Conservation (phyloP, 352 stramenopile species). For the Phytophthora macrochlamydospora region DNA sequence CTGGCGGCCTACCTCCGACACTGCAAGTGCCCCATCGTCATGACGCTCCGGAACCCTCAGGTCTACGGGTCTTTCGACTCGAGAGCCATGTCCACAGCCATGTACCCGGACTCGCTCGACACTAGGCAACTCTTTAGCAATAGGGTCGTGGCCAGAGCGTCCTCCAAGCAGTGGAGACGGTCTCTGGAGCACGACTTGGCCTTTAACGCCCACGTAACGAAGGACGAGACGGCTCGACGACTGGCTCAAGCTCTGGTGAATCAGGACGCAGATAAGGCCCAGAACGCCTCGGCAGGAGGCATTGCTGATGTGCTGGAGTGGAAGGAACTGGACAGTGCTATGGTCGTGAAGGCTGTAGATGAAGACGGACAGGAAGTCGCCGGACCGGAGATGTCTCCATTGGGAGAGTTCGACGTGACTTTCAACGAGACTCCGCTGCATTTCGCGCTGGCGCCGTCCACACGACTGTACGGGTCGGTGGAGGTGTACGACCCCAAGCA, state of each 20-base stretch:
- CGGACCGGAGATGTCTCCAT: conserved; percentile 31
- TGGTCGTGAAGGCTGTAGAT: conserved; percentile 21
- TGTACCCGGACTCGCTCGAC: conserved; percentile 74
- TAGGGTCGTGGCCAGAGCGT: conserved; percentile 53
- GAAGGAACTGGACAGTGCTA: conserved; percentile 22
- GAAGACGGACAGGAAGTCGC: conserved; percentile 15
- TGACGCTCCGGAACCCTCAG: conserved; percentile 67
- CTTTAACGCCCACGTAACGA: conserved; percentile 37
- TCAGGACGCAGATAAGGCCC: conserved; percentile 15
- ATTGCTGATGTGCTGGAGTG: conserved; percentile 21
- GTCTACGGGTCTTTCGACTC: conserved; percentile 70
- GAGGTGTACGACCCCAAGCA: conserved; percentile 74
- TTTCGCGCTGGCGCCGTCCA: conserved; percentile 64
- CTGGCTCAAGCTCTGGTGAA: conserved; percentile 37
- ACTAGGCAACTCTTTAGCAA: conserved; percentile 36
- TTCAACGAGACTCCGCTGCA: conserved; percentile 59
- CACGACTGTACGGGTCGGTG: conserved; percentile 73
- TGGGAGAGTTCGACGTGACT: conserved; percentile 66
- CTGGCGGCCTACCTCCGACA: conserved; percentile 51
- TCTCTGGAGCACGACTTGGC: conserved; percentile 61
- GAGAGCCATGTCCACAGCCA: conserved; percentile 63
- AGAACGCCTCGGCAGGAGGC: conserved; percentile 17
- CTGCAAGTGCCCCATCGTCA: conserved; percentile 59
- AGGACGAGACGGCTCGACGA: conserved; percentile 17
- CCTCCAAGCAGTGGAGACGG: conserved; percentile 72